Evolutionary conservation across 495 filamentous ascomycete species (phyloP).

Genomic region (Penicillium pulvis): DNA sequence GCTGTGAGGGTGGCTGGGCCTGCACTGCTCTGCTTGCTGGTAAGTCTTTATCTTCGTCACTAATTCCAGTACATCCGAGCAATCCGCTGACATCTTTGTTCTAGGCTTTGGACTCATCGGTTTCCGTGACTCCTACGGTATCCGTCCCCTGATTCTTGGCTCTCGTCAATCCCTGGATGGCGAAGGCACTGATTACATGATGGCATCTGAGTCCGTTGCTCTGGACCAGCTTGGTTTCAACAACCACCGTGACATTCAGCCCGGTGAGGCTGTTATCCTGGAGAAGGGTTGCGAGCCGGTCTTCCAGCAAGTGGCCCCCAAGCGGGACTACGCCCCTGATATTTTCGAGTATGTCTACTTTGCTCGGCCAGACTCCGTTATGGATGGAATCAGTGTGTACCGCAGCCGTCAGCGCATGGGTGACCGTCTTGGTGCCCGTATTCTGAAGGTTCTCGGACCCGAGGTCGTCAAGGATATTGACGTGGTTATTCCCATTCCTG

Average conservation of each 20-base stretch:
- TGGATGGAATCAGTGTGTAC: constrained; percentile 92
- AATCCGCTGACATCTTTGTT: constrained; percentile 17
- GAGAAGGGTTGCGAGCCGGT: constrained; percentile 76
- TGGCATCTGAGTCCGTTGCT: constrained; percentile 95
- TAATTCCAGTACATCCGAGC: neutral
- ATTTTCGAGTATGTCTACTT: constrained; percentile 85
- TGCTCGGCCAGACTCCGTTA: constrained; percentile 85
- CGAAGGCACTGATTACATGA: constrained; percentile 87
- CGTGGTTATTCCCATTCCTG: constrained; percentile 86
- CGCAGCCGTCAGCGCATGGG: constrained; percentile 92
- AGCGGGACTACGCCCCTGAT: constrained; percentile 80
- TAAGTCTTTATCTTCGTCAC: constrained; percentile 23
- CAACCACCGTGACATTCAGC: constrained; percentile 79
- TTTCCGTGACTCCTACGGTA: constrained; percentile 88
- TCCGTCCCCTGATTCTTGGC: constrained; percentile 85
- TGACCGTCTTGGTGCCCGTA: constrained; percentile 76
- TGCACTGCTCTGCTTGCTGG: constrained; percentile 93
- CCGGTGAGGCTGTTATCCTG: constrained; percentile 93
- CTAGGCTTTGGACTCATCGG: constrained; percentile 81
- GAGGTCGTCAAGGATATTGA: constrained; percentile 84
- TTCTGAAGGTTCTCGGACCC: constrained; percentile 70
- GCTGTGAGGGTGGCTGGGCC: constrained; percentile 83
- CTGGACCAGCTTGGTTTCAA: constrained; percentile 83
- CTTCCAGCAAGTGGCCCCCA: constrained; percentile 72
- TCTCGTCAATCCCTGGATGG: constrained; percentile 67